These are phyloP conservation scores for Ehretia macrophylla DNA, from an alignment of 257 asterid species.

Conservation along the genomic window DNA sequence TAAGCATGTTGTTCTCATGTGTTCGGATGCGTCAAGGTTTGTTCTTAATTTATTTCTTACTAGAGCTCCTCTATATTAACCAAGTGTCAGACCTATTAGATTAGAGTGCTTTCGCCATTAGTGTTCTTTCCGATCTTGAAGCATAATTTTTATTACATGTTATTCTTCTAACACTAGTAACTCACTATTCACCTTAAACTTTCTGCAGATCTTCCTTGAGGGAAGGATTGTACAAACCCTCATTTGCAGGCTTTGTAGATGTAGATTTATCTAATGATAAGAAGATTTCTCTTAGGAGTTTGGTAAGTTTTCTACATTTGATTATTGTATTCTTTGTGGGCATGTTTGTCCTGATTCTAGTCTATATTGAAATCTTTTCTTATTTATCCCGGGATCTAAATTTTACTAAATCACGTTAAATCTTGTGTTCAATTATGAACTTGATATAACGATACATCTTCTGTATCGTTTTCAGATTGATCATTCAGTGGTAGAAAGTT, in stretches of 20 bases:
- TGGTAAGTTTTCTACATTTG: slow-evolving; percentile 14
- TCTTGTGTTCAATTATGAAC: no score
- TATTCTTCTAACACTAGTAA: neutral
- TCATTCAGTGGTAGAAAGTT: slow-evolving; percentile 44
- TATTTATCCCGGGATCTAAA: no score
- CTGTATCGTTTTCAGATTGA: slow-evolving; percentile 26
- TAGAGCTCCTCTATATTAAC: no score
- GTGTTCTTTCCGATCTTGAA: no score
- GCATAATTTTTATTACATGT: no score
- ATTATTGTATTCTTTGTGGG: no score
- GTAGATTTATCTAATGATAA: slow-evolving; percentile 18
- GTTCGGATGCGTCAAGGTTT: slow-evolving; percentile 39
- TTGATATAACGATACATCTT: neutral
- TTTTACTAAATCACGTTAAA: no score
- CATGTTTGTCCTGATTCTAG: no score
- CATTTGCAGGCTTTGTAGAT: slow-evolving; percentile 37
- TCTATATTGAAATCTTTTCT: no score
- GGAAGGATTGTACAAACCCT: slow-evolving; percentile 29
- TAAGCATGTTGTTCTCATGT: slow-evolving; percentile 27
- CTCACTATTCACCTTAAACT: neutral
- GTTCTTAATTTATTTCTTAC: no score
- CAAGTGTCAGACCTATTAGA: no score
- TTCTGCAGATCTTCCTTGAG: slow-evolving; percentile 23
- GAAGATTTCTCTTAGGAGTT: slow-evolving; percentile 29
- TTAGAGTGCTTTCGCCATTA: no score